These are phyloP conservation scores for Trichoderma koningiopsis DNA, from an alignment of 2,329 filamentous ascomycete species.

Conservation along the genomic window DNA sequence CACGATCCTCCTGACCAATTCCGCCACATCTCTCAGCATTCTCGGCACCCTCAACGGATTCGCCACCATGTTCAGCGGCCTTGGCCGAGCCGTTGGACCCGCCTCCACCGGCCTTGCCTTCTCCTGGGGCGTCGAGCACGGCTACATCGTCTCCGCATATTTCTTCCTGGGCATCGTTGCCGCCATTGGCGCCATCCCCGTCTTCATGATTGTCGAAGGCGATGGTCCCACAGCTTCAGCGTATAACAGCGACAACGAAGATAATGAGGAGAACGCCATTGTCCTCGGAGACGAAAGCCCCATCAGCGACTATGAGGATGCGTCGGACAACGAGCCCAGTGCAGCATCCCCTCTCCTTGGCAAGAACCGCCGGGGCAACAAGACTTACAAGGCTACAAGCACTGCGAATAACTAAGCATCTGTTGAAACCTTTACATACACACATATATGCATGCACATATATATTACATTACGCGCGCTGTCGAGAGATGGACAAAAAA, in stretches of 20 bases:
- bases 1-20: constrained; percentile 90
- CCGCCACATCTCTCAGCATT: constrained; percentile 69
- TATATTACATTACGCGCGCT: not conserved
- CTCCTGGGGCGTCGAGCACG: constrained; percentile 71
- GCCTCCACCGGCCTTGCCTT: constrained; percentile 73
- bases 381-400: constrained; percentile 8
- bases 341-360: constrained; percentile 30
- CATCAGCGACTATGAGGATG: constrained; percentile 31
- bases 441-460: not conserved
- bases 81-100: constrained; percentile 80
- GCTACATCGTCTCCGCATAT: constrained; percentile 79
- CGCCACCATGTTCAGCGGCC: constrained; percentile 77
- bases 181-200: constrained; percentile 67
- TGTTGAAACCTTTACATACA: not conserved
- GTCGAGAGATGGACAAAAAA: not conserved
- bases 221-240: constrained; percentile 59
- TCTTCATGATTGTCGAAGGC: constrained; percentile 73
- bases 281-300: constrained; percentile 33
- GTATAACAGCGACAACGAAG: constrained; percentile 40
- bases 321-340: constrained; percentile 23
- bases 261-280: constrained; percentile 35
- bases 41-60: constrained; percentile 90
- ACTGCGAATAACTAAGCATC: constrained; percentile 6
- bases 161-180: constrained; percentile 72
- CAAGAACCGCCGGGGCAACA: constrained; percentile 4